These are phyloP conservation scores for Pulveroboletus ravenelii DNA, from an alignment of 768 basidiomycete genomes.

Conservation along the genomic window DNA sequence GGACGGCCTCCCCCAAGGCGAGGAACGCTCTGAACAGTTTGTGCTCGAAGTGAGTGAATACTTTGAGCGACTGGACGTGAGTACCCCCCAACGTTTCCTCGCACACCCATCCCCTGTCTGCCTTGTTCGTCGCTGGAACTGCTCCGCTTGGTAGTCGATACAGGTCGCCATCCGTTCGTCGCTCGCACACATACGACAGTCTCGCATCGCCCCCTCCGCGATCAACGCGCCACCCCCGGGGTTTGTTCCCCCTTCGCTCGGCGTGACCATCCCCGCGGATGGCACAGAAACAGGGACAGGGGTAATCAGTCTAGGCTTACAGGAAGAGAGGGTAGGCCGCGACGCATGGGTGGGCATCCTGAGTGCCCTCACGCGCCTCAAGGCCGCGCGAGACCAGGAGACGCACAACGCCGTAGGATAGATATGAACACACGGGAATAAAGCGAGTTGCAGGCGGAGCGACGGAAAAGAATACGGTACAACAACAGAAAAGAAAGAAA, in stretches of 20 bases:
- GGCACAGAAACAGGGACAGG: neutral
- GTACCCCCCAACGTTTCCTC: neutral
- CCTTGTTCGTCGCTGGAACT: neutral
- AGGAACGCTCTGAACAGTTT: slow-evolving; percentile 81
- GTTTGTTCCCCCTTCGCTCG: slow-evolving; percentile 74
- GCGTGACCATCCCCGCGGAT: slow-evolving; percentile 61
- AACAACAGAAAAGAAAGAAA: neutral
- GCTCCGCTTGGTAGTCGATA: slow-evolving; percentile 47
- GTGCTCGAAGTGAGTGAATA: slow-evolving; percentile 83
- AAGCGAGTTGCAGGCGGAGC: neutral
- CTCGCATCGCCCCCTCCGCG: slow-evolving; percentile 83
- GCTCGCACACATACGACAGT: slow-evolving; percentile 74
- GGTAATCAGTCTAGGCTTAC: slow-evolving; percentile 55
- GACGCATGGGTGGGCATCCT: slow-evolving; percentile 78
- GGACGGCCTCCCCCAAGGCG: slow-evolving; percentile 69
- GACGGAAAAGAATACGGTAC: slow-evolving; percentile 5
- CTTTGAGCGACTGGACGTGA: slow-evolving; percentile 75
- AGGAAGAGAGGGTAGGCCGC: slow-evolving; percentile 70
- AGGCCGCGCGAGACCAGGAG: slow-evolving; percentile 38
- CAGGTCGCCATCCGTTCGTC: slow-evolving; percentile 74
- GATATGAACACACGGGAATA: slow-evolving; percentile 21
- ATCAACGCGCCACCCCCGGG: slow-evolving; percentile 72
- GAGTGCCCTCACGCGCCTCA: slow-evolving; percentile 60
- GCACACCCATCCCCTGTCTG: neutral
- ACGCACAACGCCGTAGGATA: slow-evolving; percentile 11